Evolutionary conservation across 2,329 filamentous ascomycete genomes (phyloP), one percentile per base, ranked within the genome.

Genomic region (Cordyceps cicadae): DNA sequence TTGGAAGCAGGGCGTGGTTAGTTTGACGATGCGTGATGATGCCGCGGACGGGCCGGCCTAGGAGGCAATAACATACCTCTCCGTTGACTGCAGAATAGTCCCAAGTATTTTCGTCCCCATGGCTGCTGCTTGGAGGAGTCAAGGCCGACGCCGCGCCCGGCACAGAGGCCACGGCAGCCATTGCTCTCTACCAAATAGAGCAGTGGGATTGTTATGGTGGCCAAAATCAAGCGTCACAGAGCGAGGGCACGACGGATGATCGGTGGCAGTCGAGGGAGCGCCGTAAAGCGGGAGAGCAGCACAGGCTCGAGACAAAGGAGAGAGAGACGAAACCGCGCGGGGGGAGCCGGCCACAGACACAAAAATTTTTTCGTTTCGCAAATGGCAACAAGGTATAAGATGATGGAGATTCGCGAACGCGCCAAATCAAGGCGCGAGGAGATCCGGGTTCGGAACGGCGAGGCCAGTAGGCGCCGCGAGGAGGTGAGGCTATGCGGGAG

Each of bases 131-230:
- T 17, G 80, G 75, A 61, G 79, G 77, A 63, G 76, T 78, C 62
- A 83, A 71, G 51, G 75, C 73, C 60, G 78, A 75, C 63, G 78
- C 74, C 56, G 78, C 74, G 64, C 77, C 76, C 63, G 77, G 76
- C 66, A 74, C 74, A 65, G 79, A 72, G 65, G 81, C 80, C 71
- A 84, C 77, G 69, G 79, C 76, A 67, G 81, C 77, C 81, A 83
- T 84, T 64, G 62, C 63, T 59, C 63, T 63, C 57, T 32, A n/a
- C 39, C 41, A n/a, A 46, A 21, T 29, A 50, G 17, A 59, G 19
- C 15, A 15, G 63, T 61, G 37, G 57, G 50, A 49, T 15, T 17
- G 32, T 19, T 12, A 21, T 19, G 21, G 49, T 51, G 57, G 49
- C 39, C 53, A 24, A 49, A 32, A 34, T 41, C 24, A 34, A 48